Base-by-base conservation (phyloP, 768 basidiomycete genomes). In the Kwoniella europaea region DNA sequence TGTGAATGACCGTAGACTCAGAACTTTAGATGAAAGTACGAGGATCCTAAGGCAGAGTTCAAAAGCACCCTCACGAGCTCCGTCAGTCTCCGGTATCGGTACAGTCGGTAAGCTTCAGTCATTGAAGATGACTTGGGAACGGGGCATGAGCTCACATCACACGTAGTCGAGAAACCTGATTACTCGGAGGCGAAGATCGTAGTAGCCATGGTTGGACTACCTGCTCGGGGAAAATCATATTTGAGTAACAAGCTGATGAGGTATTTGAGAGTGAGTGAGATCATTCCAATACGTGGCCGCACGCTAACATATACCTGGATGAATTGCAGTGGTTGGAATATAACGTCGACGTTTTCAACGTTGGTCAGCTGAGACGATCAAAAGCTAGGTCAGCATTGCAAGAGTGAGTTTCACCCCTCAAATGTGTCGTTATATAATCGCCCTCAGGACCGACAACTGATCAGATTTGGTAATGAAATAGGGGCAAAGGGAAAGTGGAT, bases 161-260 rank as follows among this genome's bases (percentile, higher is more conserved):
- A 63, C 44, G 12, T 74, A 94, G 93, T 96, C 58, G 91, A 92
- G 65, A 98, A 96, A 83, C 97, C 97, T 5, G 97, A 99, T 80
- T 98, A 98, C 78, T 97, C 94, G 3, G 95, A 98, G 81, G 93
- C 93, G 46, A 99, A 98, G 88, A 97, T 99, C 74, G 94, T 99
- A 7, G 88, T 98, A 12, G 96, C 96, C 2, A 98, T 98, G 93
- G 94, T 98, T 70, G 97, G 97, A 35, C 85, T 99, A 55, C 97
- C 97, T n/a, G 97, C 97, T 2, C 88, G 97, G 68, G 97, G 97
- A 18, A 99, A 99, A 85, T 98, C 95, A 2, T 99, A 98, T 84
- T 88, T 99, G 70, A 94, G 92, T 83, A 99, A 99, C 85, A 98
- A 96, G 85, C 88, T 99, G 71, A 94, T 90, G 91, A 89, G 95